Evolutionary conservation across 495 filamentous ascomycete genomes (phyloP), one percentile per base, ranked within the genome.

Genomic region (Penicillium salamii): DNA sequence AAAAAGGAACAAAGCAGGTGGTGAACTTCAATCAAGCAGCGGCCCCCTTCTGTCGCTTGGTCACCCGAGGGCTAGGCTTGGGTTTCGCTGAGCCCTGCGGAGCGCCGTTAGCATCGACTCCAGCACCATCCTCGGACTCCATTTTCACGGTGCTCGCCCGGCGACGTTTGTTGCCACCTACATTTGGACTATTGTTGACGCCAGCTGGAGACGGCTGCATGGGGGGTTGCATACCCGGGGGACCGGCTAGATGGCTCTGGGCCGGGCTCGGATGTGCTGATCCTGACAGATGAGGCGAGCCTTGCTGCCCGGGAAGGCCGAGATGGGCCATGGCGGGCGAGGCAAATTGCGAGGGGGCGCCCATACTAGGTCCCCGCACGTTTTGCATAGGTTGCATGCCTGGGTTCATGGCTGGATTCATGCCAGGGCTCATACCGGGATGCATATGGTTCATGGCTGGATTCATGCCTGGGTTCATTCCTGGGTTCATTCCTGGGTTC

Each of bases 181-280:
- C 82, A 46, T 85, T 87, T 8, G 91, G 91, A 44, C 90, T 95
- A 3, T 91, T 92, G 61, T 89, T 95, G 6, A 88, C 86, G 55
- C 87, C 91, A 3, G 83, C 82, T 52, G 84, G 84, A n/a, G 78
- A 86, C n/a, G 67, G 76, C 48, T 75, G 79, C 36, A 78, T 75
- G 64, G 88, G 84, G 55, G 83, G 88, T 48, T 84, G 86, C 83
- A 95, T 91, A 21, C 78, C 78, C 7, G 74, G 68, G 18, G 71
- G 70, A 12, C 67, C 68, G 20, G 62, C 56, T 36, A 74, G 58
- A 33, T 75, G 67, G 37, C 63, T 72, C 48, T 73, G 72, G 13
- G 68, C 74, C 17, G 72, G 75, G 49, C 74, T 76, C 13, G 74
- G 62, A 19, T 78, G 72, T 1, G 69, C 74, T 7, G 77, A 78